These are phyloP conservation scores for Phytophthora kernoviae DNA, from an alignment of 352 stramenopile genomes.

Conservation along the genomic window DNA sequence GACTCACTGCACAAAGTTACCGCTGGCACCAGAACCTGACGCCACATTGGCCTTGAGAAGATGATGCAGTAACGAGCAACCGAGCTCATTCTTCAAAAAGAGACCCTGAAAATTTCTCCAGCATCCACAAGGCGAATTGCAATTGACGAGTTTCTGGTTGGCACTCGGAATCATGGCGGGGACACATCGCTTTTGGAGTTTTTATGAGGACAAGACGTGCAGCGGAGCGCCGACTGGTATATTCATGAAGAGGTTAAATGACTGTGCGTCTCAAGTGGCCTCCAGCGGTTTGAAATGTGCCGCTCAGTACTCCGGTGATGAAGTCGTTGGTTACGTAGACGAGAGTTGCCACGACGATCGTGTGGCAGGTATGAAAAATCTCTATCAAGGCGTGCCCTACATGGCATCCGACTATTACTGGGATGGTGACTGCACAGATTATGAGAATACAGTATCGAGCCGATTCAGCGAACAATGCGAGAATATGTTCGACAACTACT, in stretches of 20 bases:
- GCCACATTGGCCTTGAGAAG: no score
- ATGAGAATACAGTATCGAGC: neutral
- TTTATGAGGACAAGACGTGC: neutral
- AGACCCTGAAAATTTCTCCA: no score
- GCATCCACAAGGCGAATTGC: no score
- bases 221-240: neutral
- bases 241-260: neutral
- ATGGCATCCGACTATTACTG: neutral
- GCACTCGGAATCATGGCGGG: neutral
- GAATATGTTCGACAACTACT: neutral
- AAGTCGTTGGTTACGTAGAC: neutral
- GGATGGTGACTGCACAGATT: neutral
- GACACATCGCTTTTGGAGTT: neutral
- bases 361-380: neutral
- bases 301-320: neutral
- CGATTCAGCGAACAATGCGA: neutral
- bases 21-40: no score
- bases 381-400: neutral
- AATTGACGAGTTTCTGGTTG: neutral
- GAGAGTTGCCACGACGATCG: conserved; percentile 1
- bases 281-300: neutral
- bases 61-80: no score
- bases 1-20: no score
- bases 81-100: no score
- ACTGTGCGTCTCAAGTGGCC: neutral